Conservation (phyloP, 305 asterid species). For the Solanum chacoense region DNA sequence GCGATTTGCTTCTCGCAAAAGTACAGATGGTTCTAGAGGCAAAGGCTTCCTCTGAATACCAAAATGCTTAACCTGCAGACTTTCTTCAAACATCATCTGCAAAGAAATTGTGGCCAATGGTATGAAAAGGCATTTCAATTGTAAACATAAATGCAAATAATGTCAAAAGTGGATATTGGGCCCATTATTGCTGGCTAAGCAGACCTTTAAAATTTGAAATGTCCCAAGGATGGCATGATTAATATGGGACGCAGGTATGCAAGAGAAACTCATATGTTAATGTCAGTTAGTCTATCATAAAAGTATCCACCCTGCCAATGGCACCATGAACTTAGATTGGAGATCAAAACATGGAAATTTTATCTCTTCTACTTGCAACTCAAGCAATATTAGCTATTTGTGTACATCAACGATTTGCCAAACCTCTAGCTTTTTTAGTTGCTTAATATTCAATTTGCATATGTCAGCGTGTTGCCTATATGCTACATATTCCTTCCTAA, state of each 20-base stretch:
- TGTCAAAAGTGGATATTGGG: neutral
- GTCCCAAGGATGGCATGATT: neutral
- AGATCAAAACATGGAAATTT: neutral
- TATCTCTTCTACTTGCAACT: neutral
- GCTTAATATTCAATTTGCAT: neutral
- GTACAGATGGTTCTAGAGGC: slow-evolving; percentile 94
- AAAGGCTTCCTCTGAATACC: slow-evolving; percentile 94
- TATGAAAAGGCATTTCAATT: neutral
- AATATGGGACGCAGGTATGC: neutral
- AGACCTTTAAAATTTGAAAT: neutral
- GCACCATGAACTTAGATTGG: neutral
- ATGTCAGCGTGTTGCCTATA: neutral
- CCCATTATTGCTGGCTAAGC: neutral
- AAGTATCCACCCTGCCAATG: neutral
- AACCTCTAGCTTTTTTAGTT: neutral
- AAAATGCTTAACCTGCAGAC: slow-evolving; percentile 65
- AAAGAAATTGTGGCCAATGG: neutral
- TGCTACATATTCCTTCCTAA: neutral
- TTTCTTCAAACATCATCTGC: slow-evolving; percentile 88
- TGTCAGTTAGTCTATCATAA: neutral
- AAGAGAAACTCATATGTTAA: neutral
- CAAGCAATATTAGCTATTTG: neutral
- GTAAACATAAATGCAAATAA: neutral
- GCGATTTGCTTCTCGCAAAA: slow-evolving; percentile 97
- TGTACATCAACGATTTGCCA: neutral